These are phyloP conservation scores for Sequoia sempervirens DNA, from an alignment of 75 land plant genomes.

Conservation along the genomic window DNA sequence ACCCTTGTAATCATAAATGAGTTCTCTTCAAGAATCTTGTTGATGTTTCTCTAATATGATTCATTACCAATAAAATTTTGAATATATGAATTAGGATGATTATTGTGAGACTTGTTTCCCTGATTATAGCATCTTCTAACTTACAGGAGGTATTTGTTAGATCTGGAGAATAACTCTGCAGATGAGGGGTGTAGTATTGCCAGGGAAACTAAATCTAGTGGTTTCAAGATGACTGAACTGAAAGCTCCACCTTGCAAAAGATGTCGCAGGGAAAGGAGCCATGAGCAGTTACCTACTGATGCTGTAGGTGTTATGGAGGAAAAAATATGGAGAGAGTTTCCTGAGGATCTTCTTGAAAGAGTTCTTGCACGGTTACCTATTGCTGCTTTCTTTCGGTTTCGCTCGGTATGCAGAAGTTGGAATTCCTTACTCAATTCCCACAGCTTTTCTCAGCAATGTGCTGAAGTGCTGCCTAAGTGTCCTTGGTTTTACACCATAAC, in stretches of 20 bases:
- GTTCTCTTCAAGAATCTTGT: background rate
- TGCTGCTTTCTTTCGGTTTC: conserved; percentile 69
- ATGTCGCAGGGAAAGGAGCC: conserved; percentile 32
- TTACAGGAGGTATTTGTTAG: conserved; percentile 34
- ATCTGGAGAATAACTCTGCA: conserved; percentile 20
- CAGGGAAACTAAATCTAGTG: conserved; percentile 28
- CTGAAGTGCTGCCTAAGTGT: conserved; percentile 29
- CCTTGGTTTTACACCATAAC: conserved; percentile 74
- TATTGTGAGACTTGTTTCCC: background rate
- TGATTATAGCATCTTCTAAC: conserved; percentile 6
- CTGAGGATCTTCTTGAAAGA: conserved; percentile 73
- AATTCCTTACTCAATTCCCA: conserved; percentile 44
- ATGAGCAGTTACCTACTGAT: conserved; percentile 14
- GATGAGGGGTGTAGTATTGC: conserved; percentile 23
- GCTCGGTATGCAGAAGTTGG: conserved; percentile 77
- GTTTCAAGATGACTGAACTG: conserved; percentile 35
- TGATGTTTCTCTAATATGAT: background rate
- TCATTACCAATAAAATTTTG: background rate
- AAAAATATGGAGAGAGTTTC: conserved; percentile 70
- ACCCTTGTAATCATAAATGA: background rate
- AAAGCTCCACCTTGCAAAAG: conserved; percentile 43
- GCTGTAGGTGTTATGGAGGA: conserved; percentile 41
- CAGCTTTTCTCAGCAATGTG: conserved; percentile 58
- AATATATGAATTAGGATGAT: background rate
- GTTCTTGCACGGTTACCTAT: conserved; percentile 74